Evolutionary conservation across 345 rosid species (phyloP).

Genomic region (Linum trigynum): DNA sequence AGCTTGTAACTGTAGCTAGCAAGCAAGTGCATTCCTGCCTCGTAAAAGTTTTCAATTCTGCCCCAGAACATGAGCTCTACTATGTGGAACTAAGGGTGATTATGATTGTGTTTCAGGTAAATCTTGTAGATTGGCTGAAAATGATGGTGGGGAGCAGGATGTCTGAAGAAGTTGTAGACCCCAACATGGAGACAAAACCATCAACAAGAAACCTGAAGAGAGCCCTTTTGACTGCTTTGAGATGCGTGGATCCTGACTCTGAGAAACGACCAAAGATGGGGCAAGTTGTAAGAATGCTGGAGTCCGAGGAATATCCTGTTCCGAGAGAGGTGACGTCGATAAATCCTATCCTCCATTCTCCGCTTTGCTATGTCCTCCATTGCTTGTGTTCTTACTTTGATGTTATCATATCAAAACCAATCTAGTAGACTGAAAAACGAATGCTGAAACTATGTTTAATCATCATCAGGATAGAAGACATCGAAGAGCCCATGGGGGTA

Average conservation of each 20-base stretch:
- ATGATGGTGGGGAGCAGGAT: slow-evolving; percentile 94
- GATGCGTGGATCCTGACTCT: slow-evolving; percentile 94
- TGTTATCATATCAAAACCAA: not conserved
- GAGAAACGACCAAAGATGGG: slow-evolving; percentile 94
- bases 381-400: not conserved
- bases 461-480: slow-evolving; percentile 69
- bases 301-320: slow-evolving; percentile 89
- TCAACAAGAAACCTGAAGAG: slow-evolving; percentile 84
- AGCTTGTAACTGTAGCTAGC: not conserved
- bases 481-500: slow-evolving; percentile 45
- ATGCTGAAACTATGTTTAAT: not conserved
- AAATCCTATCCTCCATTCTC: not conserved
- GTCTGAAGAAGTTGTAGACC: slow-evolving; percentile 91
- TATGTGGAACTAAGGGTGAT: not conserved
- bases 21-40: too few species aligned
- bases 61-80: too few species aligned
- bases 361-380: not conserved
- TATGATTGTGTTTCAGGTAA: slow-evolving; percentile 41
- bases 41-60: too few species aligned
- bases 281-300: slow-evolving; percentile 99
- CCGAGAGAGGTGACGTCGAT: slow-evolving; percentile 66
- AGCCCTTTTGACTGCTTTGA: slow-evolving; percentile 79
- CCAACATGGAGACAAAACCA: slow-evolving; percentile 75
- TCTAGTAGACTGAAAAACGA: not conserved
- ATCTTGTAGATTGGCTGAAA: slow-evolving; percentile 96